phyloP scores from a whole-genome alignment of 805 yeast species.

The Candida adriatica region DNA sequence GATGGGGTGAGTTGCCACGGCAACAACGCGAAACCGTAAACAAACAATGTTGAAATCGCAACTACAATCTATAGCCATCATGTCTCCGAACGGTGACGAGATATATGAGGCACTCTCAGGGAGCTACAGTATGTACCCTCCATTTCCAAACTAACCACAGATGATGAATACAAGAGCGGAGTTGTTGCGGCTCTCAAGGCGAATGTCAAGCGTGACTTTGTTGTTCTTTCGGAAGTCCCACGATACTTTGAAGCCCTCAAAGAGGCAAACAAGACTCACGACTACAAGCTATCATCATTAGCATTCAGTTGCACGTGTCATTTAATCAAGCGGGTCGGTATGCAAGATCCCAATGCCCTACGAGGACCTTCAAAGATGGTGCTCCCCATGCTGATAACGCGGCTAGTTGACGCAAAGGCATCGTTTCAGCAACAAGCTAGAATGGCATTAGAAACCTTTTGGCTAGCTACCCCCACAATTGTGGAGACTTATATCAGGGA shows the following conservation, averaged over 20 bases:
- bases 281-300: constrained; percentile 30
- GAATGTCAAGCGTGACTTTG: constrained; percentile 48
- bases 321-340: constrained; percentile 48
- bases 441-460: constrained; percentile 45
- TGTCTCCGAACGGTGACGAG: too few species aligned
- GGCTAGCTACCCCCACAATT: constrained; percentile 43
- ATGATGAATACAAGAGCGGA: constrained; percentile 13
- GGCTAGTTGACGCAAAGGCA: constrained; percentile 36
- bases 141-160: too few species aligned
- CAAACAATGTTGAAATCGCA: too few species aligned
- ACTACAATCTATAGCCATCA: too few species aligned
- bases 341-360: constrained; percentile 44
- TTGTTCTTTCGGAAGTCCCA: constrained; percentile 43
- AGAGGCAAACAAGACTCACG: constrained; percentile 35
- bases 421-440: constrained; percentile 37
- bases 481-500: constrained; percentile 41
- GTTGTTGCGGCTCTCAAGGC: constrained; percentile 35
- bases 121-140: too few species aligned
- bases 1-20: too few species aligned
- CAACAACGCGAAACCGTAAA: too few species aligned
- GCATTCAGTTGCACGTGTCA: constrained; percentile 50
- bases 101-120: too few species aligned
- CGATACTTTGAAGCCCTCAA: constrained; percentile 43
- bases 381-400: constrained; percentile 44
- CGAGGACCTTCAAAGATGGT: constrained; percentile 36